Evolutionary conservation across 2,329 filamentous ascomycete genomes (phyloP).

Genomic region (Parastagonospora nodorum): DNA sequence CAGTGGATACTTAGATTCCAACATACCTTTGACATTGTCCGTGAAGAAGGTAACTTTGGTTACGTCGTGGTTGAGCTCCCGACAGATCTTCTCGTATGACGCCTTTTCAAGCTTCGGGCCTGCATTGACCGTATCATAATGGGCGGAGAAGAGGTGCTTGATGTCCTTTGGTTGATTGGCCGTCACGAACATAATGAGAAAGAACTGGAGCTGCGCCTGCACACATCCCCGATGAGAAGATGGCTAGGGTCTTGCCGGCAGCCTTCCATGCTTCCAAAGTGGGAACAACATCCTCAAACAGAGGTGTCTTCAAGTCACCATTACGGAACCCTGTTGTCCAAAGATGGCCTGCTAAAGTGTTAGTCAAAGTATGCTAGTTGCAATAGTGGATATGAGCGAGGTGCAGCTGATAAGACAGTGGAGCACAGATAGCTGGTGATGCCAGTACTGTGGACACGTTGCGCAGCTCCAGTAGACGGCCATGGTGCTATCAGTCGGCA

Average conservation of each 20-base stretch:
- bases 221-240: slow-evolving; percentile 85
- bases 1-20: neutral
- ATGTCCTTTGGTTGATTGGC: slow-evolving; percentile 50
- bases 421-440: neutral
- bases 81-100: slow-evolving; percentile 71
- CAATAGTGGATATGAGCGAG: slow-evolving; percentile 4
- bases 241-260: slow-evolving; percentile 64
- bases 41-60: slow-evolving; percentile 76
- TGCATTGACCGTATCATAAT: slow-evolving; percentile 80
- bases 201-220: slow-evolving; percentile 79
- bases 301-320: slow-evolving; percentile 71
- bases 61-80: slow-evolving; percentile 51
- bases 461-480: neutral
- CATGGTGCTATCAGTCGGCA: neutral
- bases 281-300: slow-evolving; percentile 76
- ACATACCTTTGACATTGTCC: slow-evolving; percentile 69
- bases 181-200: slow-evolving; percentile 65
- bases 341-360: slow-evolving; percentile 61
- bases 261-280: slow-evolving; percentile 64
- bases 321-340: slow-evolving; percentile 76
- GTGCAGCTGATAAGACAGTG: slow-evolving; percentile 7
- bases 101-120: slow-evolving; percentile 70
- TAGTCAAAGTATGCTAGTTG: slow-evolving; percentile 20
- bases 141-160: slow-evolving; percentile 42
- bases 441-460: neutral